phyloP scores from a whole-genome alignment of 345 rosid species.

The Passiflora organensis region DNA sequence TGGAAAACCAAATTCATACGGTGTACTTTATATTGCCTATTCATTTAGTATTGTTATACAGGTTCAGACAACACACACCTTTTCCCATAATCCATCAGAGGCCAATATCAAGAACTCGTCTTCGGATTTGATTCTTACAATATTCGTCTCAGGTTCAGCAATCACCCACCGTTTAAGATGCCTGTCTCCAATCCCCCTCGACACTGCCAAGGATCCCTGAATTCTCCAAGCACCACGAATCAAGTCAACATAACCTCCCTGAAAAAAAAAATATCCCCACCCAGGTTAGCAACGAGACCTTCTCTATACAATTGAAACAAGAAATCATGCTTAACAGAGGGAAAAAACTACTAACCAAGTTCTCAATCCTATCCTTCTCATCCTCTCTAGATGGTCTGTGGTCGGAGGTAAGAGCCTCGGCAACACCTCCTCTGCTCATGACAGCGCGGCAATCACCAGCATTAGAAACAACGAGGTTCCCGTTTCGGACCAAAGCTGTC shows the following conservation, averaged over 20 bases:
- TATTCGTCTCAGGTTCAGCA: slow-evolving; percentile 76
- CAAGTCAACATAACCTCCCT: slow-evolving; percentile 86
- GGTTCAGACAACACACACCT: slow-evolving; percentile 40
- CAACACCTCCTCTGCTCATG: slow-evolving; percentile 63
- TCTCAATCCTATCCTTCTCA: slow-evolving; percentile 62
- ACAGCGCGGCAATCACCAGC: slow-evolving; percentile 96
- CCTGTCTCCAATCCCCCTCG: slow-evolving; percentile 77
- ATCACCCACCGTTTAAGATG: slow-evolving; percentile 79
- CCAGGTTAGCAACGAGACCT: neutral
- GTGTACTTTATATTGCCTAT: neutral
- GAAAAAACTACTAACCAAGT: slow-evolving; percentile 38
- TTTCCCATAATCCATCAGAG: slow-evolving; percentile 98
- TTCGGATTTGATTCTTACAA: slow-evolving; percentile 42
- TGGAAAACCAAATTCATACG: neutral
- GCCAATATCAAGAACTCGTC: slow-evolving; percentile 80
- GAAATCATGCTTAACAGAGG: neutral
- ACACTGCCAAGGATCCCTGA: slow-evolving; percentile 81
- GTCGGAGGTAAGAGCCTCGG: slow-evolving; percentile 76
- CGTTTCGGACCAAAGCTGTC: slow-evolving; percentile 63
- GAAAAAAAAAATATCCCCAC: slow-evolving; percentile 15
- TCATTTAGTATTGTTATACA: too few relatives aligned
- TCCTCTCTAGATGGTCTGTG: slow-evolving; percentile 83
- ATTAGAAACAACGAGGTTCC: slow-evolving; percentile 72
- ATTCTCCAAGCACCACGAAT: slow-evolving; percentile 78
- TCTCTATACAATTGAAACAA: neutral